phyloP scores from a whole-genome alignment of 2,329 filamentous ascomycete species.

The Arthrobotrys entomopaga region DNA sequence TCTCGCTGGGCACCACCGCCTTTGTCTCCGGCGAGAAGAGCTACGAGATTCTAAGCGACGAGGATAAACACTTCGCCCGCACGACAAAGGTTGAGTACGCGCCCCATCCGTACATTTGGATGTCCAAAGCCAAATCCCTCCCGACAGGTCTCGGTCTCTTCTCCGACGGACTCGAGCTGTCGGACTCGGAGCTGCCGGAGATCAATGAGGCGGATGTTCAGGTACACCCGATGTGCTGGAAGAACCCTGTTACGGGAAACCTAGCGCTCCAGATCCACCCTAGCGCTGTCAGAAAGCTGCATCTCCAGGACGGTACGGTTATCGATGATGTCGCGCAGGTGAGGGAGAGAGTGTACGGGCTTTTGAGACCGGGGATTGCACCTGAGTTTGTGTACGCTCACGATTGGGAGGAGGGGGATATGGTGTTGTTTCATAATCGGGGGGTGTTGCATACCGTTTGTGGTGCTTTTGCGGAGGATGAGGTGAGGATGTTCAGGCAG shows the following conservation, averaged over 20 bases:
- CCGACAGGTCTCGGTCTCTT: slow-evolving; percentile 77
- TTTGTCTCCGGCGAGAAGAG: slow-evolving; percentile 78
- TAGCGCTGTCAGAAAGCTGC: slow-evolving; percentile 75
- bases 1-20: slow-evolving; percentile 79
- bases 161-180: slow-evolving; percentile 73
- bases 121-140: slow-evolving; percentile 74
- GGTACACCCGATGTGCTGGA: slow-evolving; percentile 79
- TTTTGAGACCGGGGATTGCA: slow-evolving; percentile 78
- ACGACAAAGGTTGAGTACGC: slow-evolving; percentile 78
- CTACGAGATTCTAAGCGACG: slow-evolving; percentile 73
- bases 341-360: slow-evolving; percentile 74
- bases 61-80: slow-evolving; percentile 74
- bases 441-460: slow-evolving; percentile 80
- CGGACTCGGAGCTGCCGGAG: slow-evolving; percentile 70
- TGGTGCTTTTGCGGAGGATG: slow-evolving; percentile 77
- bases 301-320: slow-evolving; percentile 73
- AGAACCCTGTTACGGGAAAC: slow-evolving; percentile 75
- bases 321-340: slow-evolving; percentile 75
- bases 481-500: slow-evolving; percentile 79
- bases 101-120: slow-evolving; percentile 84
- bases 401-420: slow-evolving; percentile 80
- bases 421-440: slow-evolving; percentile 82
- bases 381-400: slow-evolving; percentile 76
- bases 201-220: slow-evolving; percentile 75
- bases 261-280: slow-evolving; percentile 80